Base-by-base conservation (phyloP, 2,329 filamentous ascomycete genomes). In the Fusarium cyanostomum region DNA sequence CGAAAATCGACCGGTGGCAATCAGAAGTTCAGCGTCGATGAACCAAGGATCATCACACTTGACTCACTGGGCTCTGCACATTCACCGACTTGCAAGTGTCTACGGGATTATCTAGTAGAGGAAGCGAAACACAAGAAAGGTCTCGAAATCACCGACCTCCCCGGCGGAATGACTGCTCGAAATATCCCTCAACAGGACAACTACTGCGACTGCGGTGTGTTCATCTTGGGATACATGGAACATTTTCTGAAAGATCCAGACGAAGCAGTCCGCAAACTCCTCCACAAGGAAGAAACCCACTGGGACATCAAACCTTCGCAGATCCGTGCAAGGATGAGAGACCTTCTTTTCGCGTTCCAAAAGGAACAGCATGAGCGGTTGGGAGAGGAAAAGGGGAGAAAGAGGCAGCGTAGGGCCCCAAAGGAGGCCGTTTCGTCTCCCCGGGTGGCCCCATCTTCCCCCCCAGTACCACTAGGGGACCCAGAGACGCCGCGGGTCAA, bases 121-220 rank as follows among this genome's bases (percentile, higher is more conserved):
- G 95, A 98, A 78, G 89, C 90, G 5, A 81, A 82, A 65, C 82
- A 85, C 77, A 80, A 95, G 71, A 84, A 81, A 56, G 68, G 76
- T 28, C 68, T 80, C 57, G 70, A 79, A 33, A 71, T 85, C 39
- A 66, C 75, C 26, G 72, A 76, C 12, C 30, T 66, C 34, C 71
- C 74, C 4, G 69, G 79, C 27, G 81, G 81, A 5, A 87, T 91
- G 80, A 92, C 87, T 34, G 92, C 91, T 5, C 90, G 86, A 58
- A 82, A 84, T 8, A 89, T 97, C 12, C 94, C 95, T 0, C 79
- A 85, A 59, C 95, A 99, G 74, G 78, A 86, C 44, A 98, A 99
- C 72, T 91, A 84, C 67, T 94, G 86, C 60, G 95, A 99, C 73
- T 99, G 95, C 71, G 95, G 95, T 8, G 80, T 97, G 0, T 99